phyloP scores from a whole-genome alignment of 2,329 filamentous ascomycete genomes.

The Fusarium robinianum region DNA sequence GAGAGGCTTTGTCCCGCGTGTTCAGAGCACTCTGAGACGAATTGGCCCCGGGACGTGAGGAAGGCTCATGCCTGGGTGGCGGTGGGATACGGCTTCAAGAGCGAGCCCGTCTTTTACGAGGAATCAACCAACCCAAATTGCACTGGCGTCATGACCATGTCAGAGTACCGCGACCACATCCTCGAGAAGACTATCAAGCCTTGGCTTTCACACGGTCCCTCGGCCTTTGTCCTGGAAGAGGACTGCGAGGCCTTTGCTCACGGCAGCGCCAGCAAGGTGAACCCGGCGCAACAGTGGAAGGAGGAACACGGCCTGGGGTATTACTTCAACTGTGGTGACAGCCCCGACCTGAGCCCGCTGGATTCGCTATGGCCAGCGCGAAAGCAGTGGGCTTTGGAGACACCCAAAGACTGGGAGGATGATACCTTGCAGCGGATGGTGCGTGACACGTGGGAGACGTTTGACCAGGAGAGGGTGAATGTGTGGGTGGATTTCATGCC shows the following conservation, averaged over 20 bases:
- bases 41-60: conserved; percentile 42
- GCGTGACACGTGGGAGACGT: conserved; percentile 35
- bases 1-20: conserved; percentile 42
- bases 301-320: conserved; percentile 39
- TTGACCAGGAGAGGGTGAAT: conserved; percentile 42
- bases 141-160: conserved; percentile 41
- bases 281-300: conserved; percentile 45
- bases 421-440: conserved; percentile 40
- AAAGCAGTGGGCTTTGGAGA: conserved; percentile 42
- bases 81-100: conserved; percentile 44
- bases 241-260: conserved; percentile 44
- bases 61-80: conserved; percentile 44
- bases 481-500: conserved; percentile 47
- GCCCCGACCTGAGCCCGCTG: conserved; percentile 44
- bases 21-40: conserved; percentile 27
- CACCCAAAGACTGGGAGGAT: conserved; percentile 42
- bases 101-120: conserved; percentile 46
- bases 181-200: conserved; percentile 42
- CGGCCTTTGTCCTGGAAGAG: conserved; percentile 42
- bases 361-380: conserved; percentile 43
- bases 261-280: conserved; percentile 43
- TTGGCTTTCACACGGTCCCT: conserved; percentile 36
- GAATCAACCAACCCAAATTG: conserved; percentile 42
- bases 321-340: conserved; percentile 45
- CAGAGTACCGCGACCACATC: conserved; percentile 43